Percentiles rank a stretch among this genome's conserved stretches.
These are phyloP conservation scores for Ichthyophthirius multifiliis DNA, from an alignment of 169 alveolate species.

Conservation along the genomic window DNA sequence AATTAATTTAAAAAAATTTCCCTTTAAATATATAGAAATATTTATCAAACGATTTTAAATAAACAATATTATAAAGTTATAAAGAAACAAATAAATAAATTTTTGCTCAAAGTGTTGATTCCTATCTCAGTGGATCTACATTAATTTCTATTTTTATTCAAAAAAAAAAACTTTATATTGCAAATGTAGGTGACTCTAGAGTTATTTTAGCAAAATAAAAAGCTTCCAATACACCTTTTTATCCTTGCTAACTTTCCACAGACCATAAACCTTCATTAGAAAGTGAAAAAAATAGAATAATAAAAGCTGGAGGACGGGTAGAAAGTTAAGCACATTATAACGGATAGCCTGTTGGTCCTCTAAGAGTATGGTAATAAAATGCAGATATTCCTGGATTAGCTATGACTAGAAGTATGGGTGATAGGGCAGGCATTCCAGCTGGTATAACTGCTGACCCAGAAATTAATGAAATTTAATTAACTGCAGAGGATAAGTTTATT, in stretches of 20 bases:
- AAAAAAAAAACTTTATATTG: constrained; percentile 23
- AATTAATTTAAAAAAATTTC: constrained; percentile 9
- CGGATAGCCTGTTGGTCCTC: constrained; percentile 51
- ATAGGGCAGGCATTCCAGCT: constrained; percentile 49
- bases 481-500: constrained; percentile 57
- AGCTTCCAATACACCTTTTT: constrained; percentile 1
- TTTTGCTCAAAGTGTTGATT: constrained; percentile 20
- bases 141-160: constrained; percentile 19
- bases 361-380: constrained; percentile 59
- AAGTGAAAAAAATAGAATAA: constrained; percentile 36
- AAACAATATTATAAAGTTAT: neutral
- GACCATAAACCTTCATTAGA: constrained; percentile 36
- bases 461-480: constrained; percentile 45
- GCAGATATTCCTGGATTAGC: constrained; percentile 69
- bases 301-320: constrained; percentile 36
- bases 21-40: neutral
- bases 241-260: constrained; percentile 15
- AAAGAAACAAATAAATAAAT: constrained; percentile 28
- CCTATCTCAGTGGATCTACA: constrained; percentile 40
- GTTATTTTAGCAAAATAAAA: constrained; percentile 25
- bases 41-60: neutral
- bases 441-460: constrained; percentile 67
- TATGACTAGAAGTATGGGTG: constrained; percentile 69
- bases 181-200: constrained; percentile 47
- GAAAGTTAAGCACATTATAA: constrained; percentile 32